Evolutionary conservation across 2,329 filamentous ascomycete genomes (phyloP).

Genomic region (Camillea tinctor): DNA sequence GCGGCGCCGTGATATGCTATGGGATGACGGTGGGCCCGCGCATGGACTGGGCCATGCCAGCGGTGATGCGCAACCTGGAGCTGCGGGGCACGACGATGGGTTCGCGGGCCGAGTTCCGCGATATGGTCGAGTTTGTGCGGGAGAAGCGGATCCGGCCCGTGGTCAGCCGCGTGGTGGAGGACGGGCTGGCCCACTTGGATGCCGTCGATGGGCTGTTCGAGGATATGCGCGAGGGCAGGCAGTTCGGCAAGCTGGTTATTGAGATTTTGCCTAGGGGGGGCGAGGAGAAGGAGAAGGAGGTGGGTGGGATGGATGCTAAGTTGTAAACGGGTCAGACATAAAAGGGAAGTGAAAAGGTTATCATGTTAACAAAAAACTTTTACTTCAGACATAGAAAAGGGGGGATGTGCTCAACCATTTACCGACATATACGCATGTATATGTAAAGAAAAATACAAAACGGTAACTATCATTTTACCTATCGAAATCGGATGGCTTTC

Average conservation of each 20-base stretch:
- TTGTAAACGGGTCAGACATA: conserved; percentile 30
- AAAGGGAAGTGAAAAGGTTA: too few species aligned
- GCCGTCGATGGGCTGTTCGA: conserved; percentile 81
- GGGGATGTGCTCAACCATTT: not conserved
- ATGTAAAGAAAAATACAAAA: not conserved
- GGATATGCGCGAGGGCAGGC: conserved; percentile 79
- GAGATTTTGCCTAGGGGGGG: conserved; percentile 49
- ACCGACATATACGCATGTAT: too few species aligned
- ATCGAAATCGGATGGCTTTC: not conserved
- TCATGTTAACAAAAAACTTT: too few species aligned
- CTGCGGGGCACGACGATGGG: conserved; percentile 88
- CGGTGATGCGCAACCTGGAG: conserved; percentile 85
- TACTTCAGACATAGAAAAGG: not conserved
- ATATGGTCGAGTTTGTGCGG: conserved; percentile 83
- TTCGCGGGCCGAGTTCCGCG: conserved; percentile 81
- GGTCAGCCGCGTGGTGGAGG: conserved; percentile 69
- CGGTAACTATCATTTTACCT: not conserved
- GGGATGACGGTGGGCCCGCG: conserved; percentile 87
- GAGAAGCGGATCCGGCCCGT: conserved; percentile 73
- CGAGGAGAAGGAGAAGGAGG: too few species aligned
- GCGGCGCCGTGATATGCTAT: conserved; percentile 82
- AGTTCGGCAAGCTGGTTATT: conserved; percentile 93
- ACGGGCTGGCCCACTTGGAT: conserved; percentile 72
- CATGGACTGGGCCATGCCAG: conserved; percentile 83
- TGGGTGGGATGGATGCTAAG: conserved; percentile 35